These are phyloP conservation scores for Atalantia buxifolia DNA, from an alignment of 345 rosid species.

Conservation along the genomic window DNA sequence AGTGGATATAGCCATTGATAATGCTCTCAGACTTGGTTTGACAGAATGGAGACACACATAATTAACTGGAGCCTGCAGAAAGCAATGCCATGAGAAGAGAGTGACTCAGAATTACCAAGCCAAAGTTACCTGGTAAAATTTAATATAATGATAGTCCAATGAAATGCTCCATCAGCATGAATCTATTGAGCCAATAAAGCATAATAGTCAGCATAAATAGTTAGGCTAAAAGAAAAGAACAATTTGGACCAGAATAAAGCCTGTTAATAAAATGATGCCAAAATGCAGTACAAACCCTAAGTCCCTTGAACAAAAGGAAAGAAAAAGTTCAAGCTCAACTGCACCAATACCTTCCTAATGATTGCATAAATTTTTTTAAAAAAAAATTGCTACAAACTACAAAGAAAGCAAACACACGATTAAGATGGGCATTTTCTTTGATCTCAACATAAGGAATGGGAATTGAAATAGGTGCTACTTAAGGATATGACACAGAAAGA, in stretches of 20 bases:
- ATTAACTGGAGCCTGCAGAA: constrained; percentile 88
- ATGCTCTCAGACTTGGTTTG: constrained; percentile 81
- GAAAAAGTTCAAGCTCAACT: background rate
- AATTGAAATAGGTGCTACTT: background rate
- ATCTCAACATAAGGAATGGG: background rate
- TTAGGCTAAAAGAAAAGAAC: background rate
- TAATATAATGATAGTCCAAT: background rate
- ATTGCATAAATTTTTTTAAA: too few species aligned
- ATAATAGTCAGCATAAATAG: background rate
- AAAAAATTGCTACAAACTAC: background rate
- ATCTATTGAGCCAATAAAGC: background rate
- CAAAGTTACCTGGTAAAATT: background rate
- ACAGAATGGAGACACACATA: constrained; percentile 89
- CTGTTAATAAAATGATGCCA: background rate
- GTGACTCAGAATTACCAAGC: background rate
- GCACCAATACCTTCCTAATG: background rate
- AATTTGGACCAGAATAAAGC: background rate
- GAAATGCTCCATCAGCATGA: background rate
- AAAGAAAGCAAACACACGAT: background rate
- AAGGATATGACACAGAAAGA: background rate
- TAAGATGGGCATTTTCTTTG: background rate
- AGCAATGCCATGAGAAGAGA: constrained; percentile 1
- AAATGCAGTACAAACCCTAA: background rate
- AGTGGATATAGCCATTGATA: constrained; percentile 93
- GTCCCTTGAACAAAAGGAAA: background rate